phyloP scores from a whole-genome alignment of 1,139 yeast species.

The Geotrichum histeridarum region DNA sequence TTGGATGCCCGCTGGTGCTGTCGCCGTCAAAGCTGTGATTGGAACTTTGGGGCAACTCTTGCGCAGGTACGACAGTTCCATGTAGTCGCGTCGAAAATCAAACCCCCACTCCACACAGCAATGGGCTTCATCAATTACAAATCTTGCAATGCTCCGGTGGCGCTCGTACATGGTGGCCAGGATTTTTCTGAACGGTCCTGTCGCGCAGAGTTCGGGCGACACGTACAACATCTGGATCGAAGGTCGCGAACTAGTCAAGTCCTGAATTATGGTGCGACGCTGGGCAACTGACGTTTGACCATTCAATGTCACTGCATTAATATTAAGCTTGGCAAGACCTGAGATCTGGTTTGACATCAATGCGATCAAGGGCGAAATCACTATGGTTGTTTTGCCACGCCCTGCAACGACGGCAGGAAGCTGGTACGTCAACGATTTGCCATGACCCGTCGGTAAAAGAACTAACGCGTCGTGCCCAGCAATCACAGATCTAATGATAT shows the following conservation, averaged over 20 bases:
- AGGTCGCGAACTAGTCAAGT: slow-evolving; percentile 22
- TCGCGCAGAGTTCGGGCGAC: slow-evolving; percentile 59
- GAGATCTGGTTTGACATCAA: slow-evolving; percentile 89
- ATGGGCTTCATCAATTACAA: slow-evolving; percentile 88
- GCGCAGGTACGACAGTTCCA: slow-evolving; percentile 64
- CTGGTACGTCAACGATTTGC: slow-evolving; percentile 83
- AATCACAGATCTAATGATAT: slow-evolving; percentile 66
- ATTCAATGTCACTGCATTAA: slow-evolving; percentile 51
- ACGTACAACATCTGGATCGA: slow-evolving; percentile 54
- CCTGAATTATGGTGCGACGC: slow-evolving; percentile 23
- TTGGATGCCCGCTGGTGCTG: slow-evolving; percentile 46
- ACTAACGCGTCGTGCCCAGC: slow-evolving; percentile 74
- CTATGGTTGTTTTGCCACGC: slow-evolving; percentile 54
- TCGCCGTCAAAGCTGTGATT: slow-evolving; percentile 82
- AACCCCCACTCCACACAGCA: slow-evolving; percentile 94
- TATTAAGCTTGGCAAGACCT: slow-evolving; percentile 51
- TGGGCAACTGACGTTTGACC: slow-evolving; percentile 22
- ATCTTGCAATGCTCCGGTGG: slow-evolving; percentile 37
- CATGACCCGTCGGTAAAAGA: slow-evolving; percentile 91
- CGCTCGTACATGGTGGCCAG: slow-evolving; percentile 21
- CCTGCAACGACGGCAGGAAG: slow-evolving; percentile 60
- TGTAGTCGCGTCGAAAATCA: slow-evolving; percentile 82
- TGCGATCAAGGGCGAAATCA: slow-evolving; percentile 81
- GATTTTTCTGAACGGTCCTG: slow-evolving; percentile 25
- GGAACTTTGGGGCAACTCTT: slow-evolving; percentile 67